Evolutionary conservation across 78 protist genomes (phyloP).

Genomic region (Dictyostelium capitatum): DNA sequence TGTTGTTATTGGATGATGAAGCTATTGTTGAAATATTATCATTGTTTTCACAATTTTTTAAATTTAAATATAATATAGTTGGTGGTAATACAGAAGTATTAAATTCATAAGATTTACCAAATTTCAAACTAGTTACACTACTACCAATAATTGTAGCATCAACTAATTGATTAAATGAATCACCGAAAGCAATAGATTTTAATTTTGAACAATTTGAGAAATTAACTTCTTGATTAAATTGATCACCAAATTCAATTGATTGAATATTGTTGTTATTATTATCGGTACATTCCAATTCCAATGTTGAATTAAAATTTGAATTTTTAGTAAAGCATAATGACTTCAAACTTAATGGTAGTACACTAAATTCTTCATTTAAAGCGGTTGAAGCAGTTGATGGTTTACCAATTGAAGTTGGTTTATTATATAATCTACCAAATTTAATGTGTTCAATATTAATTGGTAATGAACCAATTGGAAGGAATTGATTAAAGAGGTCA

Average conservation of each 20-base stretch:
- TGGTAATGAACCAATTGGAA: neutral
- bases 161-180: neutral
- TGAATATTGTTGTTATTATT: neutral
- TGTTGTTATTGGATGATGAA: no score
- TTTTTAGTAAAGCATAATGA: neutral
- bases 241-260: slow-evolving; percentile 9
- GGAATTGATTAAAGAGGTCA: slow-evolving; percentile 9
- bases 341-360: neutral
- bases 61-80: neutral
- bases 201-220: neutral
- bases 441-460: neutral
- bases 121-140: no score
- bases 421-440: slow-evolving; percentile 2
- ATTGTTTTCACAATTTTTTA: neutral
- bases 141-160: no score
- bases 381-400: neutral
- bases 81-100: neutral
- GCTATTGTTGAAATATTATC: neutral
- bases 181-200: slow-evolving; percentile 3
- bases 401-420: neutral
- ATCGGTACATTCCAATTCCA: neutral
- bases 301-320: neutral
- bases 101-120: no score
- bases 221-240: neutral
- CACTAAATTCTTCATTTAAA: no score